A percentile compares a stretch with the other conserved stretches of the same genome.
Evolutionary conservation across 306 rosid species (phyloP).

Genomic region (Mimosa bimucronata): DNA sequence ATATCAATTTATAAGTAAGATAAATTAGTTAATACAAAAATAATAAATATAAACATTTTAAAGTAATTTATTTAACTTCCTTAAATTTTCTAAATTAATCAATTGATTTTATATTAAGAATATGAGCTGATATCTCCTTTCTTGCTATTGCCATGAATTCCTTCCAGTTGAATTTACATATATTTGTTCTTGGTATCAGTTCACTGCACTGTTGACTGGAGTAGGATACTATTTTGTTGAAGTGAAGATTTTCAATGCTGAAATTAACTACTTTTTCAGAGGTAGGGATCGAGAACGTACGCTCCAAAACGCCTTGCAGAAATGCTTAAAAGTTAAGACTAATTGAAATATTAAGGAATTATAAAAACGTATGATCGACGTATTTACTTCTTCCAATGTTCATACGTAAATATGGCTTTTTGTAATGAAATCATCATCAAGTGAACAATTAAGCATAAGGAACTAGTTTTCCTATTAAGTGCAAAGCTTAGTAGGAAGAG

Average conservation of each 20-base stretch:
- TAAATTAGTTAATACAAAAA: no score
- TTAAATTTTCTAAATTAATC: no score
- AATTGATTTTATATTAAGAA: no score
- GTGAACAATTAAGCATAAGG: no score
- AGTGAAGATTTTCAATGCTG: background rate
- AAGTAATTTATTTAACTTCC: no score
- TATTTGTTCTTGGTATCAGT: background rate
- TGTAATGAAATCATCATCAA: no score
- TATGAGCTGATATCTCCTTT: background rate
- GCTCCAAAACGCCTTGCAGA: background rate
- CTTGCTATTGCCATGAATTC: background rate
- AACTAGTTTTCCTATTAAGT: no score
- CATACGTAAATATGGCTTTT: background rate
- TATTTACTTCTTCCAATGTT: background rate
- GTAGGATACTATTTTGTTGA: background rate
- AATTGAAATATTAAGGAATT: background rate
- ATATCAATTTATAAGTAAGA: no score
- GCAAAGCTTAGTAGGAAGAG: no score
- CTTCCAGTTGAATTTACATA: background rate
- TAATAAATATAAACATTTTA: no score
- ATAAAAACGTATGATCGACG: background rate
- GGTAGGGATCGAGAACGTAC: background rate
- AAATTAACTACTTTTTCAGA: background rate
- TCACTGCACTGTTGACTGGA: background rate
- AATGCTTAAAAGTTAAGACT: background rate